Evolutionary conservation across 495 filamentous ascomycete species (phyloP), one percentile per base, ranked within the genome.

Genomic region (Lasiosphaeria ovina): DNA sequence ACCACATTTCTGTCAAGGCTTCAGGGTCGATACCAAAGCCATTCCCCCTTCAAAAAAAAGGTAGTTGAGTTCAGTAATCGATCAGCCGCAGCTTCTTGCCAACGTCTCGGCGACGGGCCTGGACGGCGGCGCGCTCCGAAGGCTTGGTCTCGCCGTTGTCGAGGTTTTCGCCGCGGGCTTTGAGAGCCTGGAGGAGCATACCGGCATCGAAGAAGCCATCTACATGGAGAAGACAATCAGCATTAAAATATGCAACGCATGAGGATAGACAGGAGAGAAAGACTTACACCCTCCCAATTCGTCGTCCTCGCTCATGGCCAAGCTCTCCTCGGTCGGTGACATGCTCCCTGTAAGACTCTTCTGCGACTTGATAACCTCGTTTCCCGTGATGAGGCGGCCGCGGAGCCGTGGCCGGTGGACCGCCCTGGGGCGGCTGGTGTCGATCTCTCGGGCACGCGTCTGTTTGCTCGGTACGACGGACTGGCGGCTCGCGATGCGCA

Each of bases 201-300:
- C 92, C 92, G 3, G 92, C 91, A 75, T 97, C 92, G 75, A 97
- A 97, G 81, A 97, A 96, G 42, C 92, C 92, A 79, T 97, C 92
- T 97, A 66, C 38, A 35, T 0, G 2, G 24, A 24, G 24, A 24
- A 24, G 0, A 24, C 0, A 24, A 24, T 24, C 2, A 24, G 24
- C 2, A 24, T 24, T 24, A 24, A 24, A 2, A 24, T 2, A 24
- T 24, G 24, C 24, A 24, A 24, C 24, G 24, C 24, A 33, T 47
- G 17, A 50, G 31, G 55, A 40, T 16, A 34, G 40, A 54, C 31
- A 47, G 40, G 40, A 48, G 6, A 44, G 35, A 17, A 62, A 62
- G 54, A 85, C 92, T 87, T 83, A 96, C 92, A 97, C 66, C 92
- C 92, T 52, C 92, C 92, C 72, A 96, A 79, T 51, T 91, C 91